Evolutionary conservation across 2,329 filamentous ascomycete species (phyloP).

Genomic region (Ilyonectria sp.): DNA sequence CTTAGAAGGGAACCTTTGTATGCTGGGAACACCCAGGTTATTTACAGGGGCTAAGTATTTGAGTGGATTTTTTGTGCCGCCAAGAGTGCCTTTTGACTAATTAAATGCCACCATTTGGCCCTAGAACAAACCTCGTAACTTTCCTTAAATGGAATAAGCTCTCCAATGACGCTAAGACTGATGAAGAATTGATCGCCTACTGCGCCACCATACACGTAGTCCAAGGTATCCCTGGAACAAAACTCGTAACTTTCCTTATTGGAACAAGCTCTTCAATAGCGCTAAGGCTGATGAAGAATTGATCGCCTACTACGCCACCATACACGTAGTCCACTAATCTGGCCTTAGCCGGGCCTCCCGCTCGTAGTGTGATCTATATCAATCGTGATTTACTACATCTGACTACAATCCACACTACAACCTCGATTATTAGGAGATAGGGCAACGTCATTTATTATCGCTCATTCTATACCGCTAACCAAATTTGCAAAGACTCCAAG

Average conservation of each 20-base stretch:
- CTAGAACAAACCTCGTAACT: conserved; percentile 13
- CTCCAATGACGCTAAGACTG: conserved; percentile 14
- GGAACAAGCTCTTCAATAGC: conserved; percentile 11
- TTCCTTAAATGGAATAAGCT: conserved; percentile 17
- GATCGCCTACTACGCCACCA: conserved; percentile 12
- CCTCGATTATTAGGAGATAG: conserved; percentile 16
- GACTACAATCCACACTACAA: conserved; percentile 15
- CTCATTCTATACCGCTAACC: conserved; percentile 15
- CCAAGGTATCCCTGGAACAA: conserved; percentile 7
- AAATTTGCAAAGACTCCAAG: conserved; percentile 19
- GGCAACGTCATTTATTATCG: conserved; percentile 17
- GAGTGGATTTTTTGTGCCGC: conserved; percentile 7
- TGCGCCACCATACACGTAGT: conserved; percentile 12
- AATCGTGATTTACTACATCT: conserved; percentile 19
- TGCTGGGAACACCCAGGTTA: conserved; percentile 5
- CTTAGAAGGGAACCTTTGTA: conserved; percentile 6
- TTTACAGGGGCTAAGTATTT: conserved; percentile 8
- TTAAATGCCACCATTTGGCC: conserved; percentile 7
- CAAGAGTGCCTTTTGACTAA: conserved; percentile 10
- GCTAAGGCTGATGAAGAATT: conserved; percentile 16
- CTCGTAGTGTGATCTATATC: conserved; percentile 16
- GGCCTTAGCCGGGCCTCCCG: conserved; percentile 15
- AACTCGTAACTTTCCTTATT: conserved; percentile 15
- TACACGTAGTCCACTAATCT: conserved; percentile 15
- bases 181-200: conserved; percentile 13